These are phyloP conservation scores for Verbascum thapsus DNA, from an alignment of 257 asterid species.

Conservation along the genomic window DNA sequence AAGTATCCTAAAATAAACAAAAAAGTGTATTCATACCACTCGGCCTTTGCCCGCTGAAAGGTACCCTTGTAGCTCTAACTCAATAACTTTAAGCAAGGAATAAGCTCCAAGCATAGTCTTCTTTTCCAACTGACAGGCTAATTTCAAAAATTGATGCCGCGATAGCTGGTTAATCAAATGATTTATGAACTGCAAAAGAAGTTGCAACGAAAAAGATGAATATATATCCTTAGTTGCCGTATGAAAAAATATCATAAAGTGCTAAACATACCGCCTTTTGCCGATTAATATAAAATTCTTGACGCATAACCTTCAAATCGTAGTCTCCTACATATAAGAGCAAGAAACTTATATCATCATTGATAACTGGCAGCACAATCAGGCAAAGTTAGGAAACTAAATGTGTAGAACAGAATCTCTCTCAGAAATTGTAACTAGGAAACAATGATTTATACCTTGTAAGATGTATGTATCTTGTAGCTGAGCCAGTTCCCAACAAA, in stretches of 20 bases:
- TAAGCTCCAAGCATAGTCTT: conserved; percentile 94
- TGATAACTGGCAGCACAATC: conserved; percentile 22
- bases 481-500: conserved; percentile 98
- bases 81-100: conserved; percentile 86
- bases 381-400: conserved; percentile 16
- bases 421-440: conserved; percentile 22
- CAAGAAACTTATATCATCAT: conserved; percentile 16
- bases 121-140: conserved; percentile 94
- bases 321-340: conserved; percentile 69
- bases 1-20: conserved; percentile 13
- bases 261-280: conserved; percentile 77
- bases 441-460: conserved; percentile 66
- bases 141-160: conserved; percentile 83
- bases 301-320: conserved; percentile 99
- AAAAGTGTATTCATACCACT: conserved; percentile 62
- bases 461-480: conserved; percentile 94
- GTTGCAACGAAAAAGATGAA: too few species aligned
- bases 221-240: too few species aligned
- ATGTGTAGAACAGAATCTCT: conserved; percentile 15
- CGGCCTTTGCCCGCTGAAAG: conserved; percentile 85
- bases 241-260: conserved; percentile 24
- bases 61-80: conserved; percentile 91
- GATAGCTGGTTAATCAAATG: conserved; percentile 86
- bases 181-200: conserved; percentile 74
- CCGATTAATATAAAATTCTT: conserved; percentile 85